phyloP scores from a whole-genome alignment of 2,329 filamentous ascomycete genomes.

The Sclerotinia trifoliorum region DNA sequence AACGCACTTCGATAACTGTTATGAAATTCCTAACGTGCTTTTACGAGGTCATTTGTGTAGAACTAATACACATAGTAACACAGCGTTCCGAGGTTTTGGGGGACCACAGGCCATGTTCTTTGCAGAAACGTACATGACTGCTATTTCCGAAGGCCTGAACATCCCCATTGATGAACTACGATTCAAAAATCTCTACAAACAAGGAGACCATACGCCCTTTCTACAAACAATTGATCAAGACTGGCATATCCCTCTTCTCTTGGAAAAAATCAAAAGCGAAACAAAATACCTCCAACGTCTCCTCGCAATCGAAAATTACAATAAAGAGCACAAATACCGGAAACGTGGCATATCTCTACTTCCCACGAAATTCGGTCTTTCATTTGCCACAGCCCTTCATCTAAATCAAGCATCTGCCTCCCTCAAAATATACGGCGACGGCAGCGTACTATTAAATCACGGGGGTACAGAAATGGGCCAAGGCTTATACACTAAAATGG shows the following conservation, averaged over 20 bases:
- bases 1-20: slow-evolving; percentile 81
- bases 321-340: slow-evolving; percentile 83
- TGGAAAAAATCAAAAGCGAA: slow-evolving; percentile 76
- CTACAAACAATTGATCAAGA: slow-evolving; percentile 77
- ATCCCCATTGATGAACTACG: slow-evolving; percentile 79
- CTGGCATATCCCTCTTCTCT: slow-evolving; percentile 93
- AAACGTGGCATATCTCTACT: slow-evolving; percentile 74
- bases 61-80: slow-evolving; percentile 82
- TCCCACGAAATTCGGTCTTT: slow-evolving; percentile 95
- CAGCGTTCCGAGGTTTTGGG: slow-evolving; percentile 92
- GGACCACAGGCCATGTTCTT: slow-evolving; percentile 96
- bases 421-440: slow-evolving; percentile 95
- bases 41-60: slow-evolving; percentile 83
- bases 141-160: slow-evolving; percentile 79
- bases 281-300: slow-evolving; percentile 67
- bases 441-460: slow-evolving; percentile 84
- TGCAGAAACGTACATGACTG: slow-evolving; percentile 81
- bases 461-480: slow-evolving; percentile 98
- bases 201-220: slow-evolving; percentile 78
- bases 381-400: slow-evolving; percentile 82
- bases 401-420: slow-evolving; percentile 91
- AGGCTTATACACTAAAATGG: slow-evolving; percentile 90
- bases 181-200: slow-evolving; percentile 81
- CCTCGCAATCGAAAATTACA: slow-evolving; percentile 71
- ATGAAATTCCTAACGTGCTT: slow-evolving; percentile 80